Base-by-base conservation (phyloP, 352 stramenopile species). In the Globisporangium nagaii region DNA sequence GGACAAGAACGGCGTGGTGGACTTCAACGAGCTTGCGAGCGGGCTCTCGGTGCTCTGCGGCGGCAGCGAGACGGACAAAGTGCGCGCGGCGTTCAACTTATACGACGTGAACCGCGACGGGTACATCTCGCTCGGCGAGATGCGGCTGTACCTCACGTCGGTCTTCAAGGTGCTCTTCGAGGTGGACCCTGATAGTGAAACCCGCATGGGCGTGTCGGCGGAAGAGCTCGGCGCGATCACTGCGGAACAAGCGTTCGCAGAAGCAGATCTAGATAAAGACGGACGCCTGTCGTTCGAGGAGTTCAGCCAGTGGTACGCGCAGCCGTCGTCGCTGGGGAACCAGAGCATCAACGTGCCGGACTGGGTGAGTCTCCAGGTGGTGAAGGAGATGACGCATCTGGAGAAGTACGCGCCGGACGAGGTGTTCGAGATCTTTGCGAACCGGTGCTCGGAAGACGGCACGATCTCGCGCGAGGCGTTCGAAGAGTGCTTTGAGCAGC, bases 151-250 rank as follows among this genome's bases (percentile, higher is more conserved):
- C 50, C 60, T 96, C 32, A 90, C 73, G 24, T 86, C 79, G 1
- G 76, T 96, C 1, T 95, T 96, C 56, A 90, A 91, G 45, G 81
- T 96, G 17, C 67, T 96, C 7, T 95, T 89, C 46, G 82, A 94
- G 58, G 73, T 88, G 30, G 87, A 90, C 36, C 79, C 78, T 9
- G 73, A 87, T 24, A 86, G 60, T 11, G 67, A 82, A 22, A 47
- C 51, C 4, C 71, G 62, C 17, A 83, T 92, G 65, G 79, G 72
- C 8, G 79, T 93, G 20, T 80, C 70, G 3, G 65, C 85, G 0
- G 79, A 91, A 30, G 84, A 91, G 30, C 62, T 96, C 10, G 85
- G 72, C 0, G 61, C 71, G 28, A 86, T 90, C 45, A 95, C 82
- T 10, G 78, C 79, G 2, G 80, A 91, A 50, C 76, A 95, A 53